Evolutionary conservation across 2,329 filamentous ascomycete genomes (phyloP).

Genomic region (Colletotrichum sp.): DNA sequence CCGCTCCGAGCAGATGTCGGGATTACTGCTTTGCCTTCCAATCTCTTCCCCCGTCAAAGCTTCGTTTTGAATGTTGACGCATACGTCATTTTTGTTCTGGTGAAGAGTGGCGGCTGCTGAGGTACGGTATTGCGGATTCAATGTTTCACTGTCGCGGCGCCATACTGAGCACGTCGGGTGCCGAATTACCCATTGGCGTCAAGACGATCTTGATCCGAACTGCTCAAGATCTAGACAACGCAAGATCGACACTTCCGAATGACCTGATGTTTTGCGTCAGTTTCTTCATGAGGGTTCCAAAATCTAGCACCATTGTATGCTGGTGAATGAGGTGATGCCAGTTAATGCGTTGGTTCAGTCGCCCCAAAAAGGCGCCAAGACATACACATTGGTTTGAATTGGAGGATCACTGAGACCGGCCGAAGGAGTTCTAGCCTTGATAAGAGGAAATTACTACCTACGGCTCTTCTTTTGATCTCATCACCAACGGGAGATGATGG

Average conservation of each 20-base stretch:
- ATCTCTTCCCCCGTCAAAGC: not conserved
- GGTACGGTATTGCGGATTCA: not conserved
- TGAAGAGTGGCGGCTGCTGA: not conserved
- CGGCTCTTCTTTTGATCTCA: not conserved
- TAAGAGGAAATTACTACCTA: accelerated
- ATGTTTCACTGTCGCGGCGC: not conserved
- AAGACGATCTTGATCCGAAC: not conserved
- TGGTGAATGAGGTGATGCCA: not conserved
- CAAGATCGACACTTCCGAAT: not conserved
- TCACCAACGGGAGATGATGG: not conserved
- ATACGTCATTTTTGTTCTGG: not conserved
- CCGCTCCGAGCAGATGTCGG: not conserved
- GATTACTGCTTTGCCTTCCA: not conserved
- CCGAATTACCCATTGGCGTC: not conserved
- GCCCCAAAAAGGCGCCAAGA: not conserved
- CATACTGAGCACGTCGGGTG: not conserved
- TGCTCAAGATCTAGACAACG: not conserved
- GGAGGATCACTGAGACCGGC: not conserved
- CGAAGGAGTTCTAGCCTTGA: not conserved
- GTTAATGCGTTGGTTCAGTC: not conserved
- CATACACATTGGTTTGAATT: not conserved
- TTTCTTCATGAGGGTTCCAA: not conserved
- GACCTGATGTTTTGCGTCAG: not conserved
- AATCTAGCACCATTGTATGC: not conserved
- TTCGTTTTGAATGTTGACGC: not conserved